Evolutionary conservation across 495 filamentous ascomycete species (phyloP).

Genomic region (Entonaema liquescens): DNA sequence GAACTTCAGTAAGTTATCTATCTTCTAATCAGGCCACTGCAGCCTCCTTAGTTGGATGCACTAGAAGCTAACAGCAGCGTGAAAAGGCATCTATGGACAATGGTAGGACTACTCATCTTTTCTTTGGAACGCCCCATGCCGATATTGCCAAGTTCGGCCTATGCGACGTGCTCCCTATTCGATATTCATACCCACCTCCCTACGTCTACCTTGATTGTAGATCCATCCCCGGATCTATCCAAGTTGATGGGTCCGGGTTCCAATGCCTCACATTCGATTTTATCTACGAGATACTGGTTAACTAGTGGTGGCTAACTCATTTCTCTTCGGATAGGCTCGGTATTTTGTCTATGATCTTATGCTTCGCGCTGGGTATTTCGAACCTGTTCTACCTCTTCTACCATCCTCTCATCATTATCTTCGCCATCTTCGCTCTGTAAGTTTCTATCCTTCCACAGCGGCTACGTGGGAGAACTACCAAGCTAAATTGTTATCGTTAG

Average conservation of each 20-base stretch:
- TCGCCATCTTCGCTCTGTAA: slow-evolving; percentile 87
- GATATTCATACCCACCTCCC: not conserved
- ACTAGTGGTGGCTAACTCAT: slow-evolving; percentile 33
- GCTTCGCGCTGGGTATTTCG: slow-evolving; percentile 93
- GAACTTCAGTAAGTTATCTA: slow-evolving; percentile 88
- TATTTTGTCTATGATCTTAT: slow-evolving; percentile 91
- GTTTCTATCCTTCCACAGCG: slow-evolving; percentile 38
- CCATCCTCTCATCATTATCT: slow-evolving; percentile 69
- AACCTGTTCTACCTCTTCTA: slow-evolving; percentile 76
- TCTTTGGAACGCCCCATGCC: not conserved
- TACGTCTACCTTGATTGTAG: not conserved
- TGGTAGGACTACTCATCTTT: slow-evolving; percentile 70
- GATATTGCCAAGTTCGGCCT: not conserved
- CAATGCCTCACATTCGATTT: not conserved
- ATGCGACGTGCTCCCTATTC: slow-evolving; percentile 7
- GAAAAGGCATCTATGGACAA: slow-evolving; percentile 97
- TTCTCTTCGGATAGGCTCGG: slow-evolving; percentile 74
- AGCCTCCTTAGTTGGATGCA: slow-evolving; percentile 5
- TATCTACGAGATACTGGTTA: not conserved
- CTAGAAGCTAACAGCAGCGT: slow-evolving; percentile 29
- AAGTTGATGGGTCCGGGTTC: not conserved
- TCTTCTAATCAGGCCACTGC: slow-evolving; percentile 3
- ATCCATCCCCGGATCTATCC: not conserved
- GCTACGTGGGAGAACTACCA: not conserved
- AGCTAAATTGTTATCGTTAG: slow-evolving; percentile 55